Base-by-base conservation (phyloP, 2,329 filamentous ascomycete species). In the Stylonectria norvegica region DNA sequence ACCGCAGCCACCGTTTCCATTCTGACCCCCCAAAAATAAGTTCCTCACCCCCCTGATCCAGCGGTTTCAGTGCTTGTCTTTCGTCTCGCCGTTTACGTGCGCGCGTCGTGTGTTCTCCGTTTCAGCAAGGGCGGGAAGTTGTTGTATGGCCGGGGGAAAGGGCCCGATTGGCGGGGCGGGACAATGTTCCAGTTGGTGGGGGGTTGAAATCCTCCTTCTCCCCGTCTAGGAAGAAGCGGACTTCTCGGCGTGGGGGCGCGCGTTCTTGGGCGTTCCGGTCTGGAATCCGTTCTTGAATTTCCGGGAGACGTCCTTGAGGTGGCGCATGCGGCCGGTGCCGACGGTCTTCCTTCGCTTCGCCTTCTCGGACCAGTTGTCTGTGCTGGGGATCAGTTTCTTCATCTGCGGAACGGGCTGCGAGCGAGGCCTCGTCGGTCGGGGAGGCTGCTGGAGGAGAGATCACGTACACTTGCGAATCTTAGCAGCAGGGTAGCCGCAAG, bases 291-390 rank as follows among this genome's bases (percentile, higher is more conserved):
- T 98, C 80, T 85, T 89, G 84, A 95, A 95, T 76, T 83, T 83
- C 72, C 93, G 85, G 68, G 89, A 78, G 69, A 98, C 84, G 65
- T 79, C 81, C 81, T 94, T 95, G 70, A 98, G 81, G 78, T 90
- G 88, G 69, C 89, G 83, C 85, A 90, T 93, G 73, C 93, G 88
- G 72, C 93, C 93, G 67, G 89, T 91, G 65, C 93, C 93, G 70
- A 87, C 91, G 68, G 91, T 96, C 90, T 96, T 97, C 86, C 93
- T 94, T 74, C 93, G 82, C 89, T 97, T 97, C 65, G 90, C 91
- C 87, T 98, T 98, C 83, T 97, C 91, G 73, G 87, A 83, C 93
- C 93, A 98, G 87, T 98, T 96, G 85, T 85, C 91, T 97, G 68
- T 69, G 49, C 22, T 11, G 11, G 22, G 12, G 35, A 10, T 54